Evolutionary conservation across 2,329 filamentous ascomycete genomes (phyloP), one percentile per base, ranked within the genome.

Genomic region (Arthrinium phaeospermum): DNA sequence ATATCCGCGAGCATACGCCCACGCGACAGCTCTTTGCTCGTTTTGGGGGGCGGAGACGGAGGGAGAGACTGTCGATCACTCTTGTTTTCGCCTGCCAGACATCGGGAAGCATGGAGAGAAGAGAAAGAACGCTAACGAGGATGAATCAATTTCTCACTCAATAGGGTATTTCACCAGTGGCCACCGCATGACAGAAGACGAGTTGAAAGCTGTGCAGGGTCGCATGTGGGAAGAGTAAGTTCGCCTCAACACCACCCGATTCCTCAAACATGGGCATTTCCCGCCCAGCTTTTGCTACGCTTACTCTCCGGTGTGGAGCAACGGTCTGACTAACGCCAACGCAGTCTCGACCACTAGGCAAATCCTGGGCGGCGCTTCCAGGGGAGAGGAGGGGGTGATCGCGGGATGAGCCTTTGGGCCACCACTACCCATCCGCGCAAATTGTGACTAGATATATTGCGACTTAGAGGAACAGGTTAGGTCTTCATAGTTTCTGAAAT

Each of bases 141-240:
- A 68, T 22, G 64, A 68, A 27, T 22, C 44, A 30, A 68, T 22
- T 45, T 46, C 19, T 12, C 64, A 34, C 47, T 64, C 57, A 68
- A 19, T 76, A 91, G 90, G 90, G 71, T 92, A 92, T 79, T 92
- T 98, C 81, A 98, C 96, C 8, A 94, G 92, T 16, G 96, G 95
- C 69, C 95, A 96, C 83, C 90, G 94, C 77, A 94, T 97, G 90
- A 96, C 93, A 1, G 91, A 92, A 80, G 93, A 96, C 72, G 95
- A 98, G 82, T 87, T 98, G 75, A 87, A 92, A 76, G 91, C 93
- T 71, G 95, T 98, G 41, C 92, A 96, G 81, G 96, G 96, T 74
- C 90, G 96, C 76, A 93, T 94, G 77, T 98, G 96, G 95, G 95
- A 97, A 84, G 95, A 92, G 90, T 91, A 84, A 84, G 86, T 83